Base-by-base conservation (phyloP, 352 stramenopile genomes). In the Phytophthora uliginosa region DNA sequence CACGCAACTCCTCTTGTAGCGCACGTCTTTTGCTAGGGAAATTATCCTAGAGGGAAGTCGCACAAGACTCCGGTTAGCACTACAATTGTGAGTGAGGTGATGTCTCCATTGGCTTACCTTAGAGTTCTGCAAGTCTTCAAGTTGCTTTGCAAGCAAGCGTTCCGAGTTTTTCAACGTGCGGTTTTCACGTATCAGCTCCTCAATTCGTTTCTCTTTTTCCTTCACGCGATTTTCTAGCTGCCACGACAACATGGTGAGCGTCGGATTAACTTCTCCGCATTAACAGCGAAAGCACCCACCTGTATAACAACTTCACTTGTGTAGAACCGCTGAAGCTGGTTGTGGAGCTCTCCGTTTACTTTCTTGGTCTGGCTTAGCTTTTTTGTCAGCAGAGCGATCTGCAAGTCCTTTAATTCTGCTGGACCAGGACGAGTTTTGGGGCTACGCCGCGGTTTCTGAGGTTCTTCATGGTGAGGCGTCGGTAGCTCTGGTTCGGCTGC, bases 151-250 rank as follows among this genome's bases (percentile, higher is more conserved):
- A 9, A 94, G 59, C 15, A 78, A 50, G 0, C 84, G 69, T 42
- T 93, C 84, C 36, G 91, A 78, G 38, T 91, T 84, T 47, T 78
- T 71, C 40, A 95, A 63, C 42, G 80, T 73, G 13, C 73, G 66
- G 52, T 94, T 95, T 52, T 95, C 85, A 4, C 84, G 74, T 22
- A 63, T 31, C 2, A 95, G 58, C n/a, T 86, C 60, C 3, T 94
- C 83, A 26, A 94, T 85, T 28, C 79, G 75, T 15, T 81, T 76
- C 54, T 93, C 81, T 61, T 86, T 91, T 50, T 92, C 88, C 59
- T 88, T 86, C 4, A 76, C 74, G 38, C 79, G 81, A 69, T 94
- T 95, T 50, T 91, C 85, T 0, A 95, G 56, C 84, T 93, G 42
- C 8, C 55, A 34, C 7, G 9, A 63, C 26, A 64, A 18, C 7